These are phyloP conservation scores for Pythium grandisporangium DNA, from an alignment of 352 stramenopile species.

Conservation along the genomic window DNA sequence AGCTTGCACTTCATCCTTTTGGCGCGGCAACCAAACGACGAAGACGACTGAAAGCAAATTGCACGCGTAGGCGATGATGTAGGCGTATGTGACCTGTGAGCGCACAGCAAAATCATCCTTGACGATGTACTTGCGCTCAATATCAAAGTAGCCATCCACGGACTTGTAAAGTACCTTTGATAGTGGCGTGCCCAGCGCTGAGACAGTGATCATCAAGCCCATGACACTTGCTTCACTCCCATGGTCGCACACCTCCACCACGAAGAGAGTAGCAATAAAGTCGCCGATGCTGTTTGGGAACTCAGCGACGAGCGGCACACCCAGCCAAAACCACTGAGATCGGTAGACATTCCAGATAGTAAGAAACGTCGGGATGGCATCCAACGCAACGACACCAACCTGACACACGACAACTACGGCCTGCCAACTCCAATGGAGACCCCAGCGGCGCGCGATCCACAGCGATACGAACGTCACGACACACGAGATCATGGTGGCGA, in stretches of 20 bases:
- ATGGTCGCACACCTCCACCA: slow-evolving; percentile 4
- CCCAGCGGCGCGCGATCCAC: slow-evolving; percentile 2
- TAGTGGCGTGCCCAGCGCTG: background rate
- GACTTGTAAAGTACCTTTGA: slow-evolving; percentile 4
- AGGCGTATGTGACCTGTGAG: slow-evolving; percentile 1
- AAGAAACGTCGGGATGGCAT: slow-evolving; percentile 4
- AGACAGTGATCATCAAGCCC: slow-evolving; percentile 5
- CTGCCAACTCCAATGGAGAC: slow-evolving; percentile 3
- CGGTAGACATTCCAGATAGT: slow-evolving; percentile 10
- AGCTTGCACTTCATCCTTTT: slow-evolving; percentile 11
- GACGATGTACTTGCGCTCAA: slow-evolving; percentile 1
- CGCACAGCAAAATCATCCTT: background rate
- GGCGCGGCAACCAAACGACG: slow-evolving; percentile 8
- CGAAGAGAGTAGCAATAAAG: background rate
- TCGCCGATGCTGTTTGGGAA: slow-evolving; percentile 5
- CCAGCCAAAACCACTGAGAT: slow-evolving; percentile 18
- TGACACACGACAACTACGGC: slow-evolving; percentile 2
- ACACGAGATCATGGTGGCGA: slow-evolving; percentile 5
- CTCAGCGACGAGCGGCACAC: slow-evolving; percentile 5
- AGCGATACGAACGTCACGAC: slow-evolving; percentile 5
- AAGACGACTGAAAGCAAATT: background rate
- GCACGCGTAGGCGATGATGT: slow-evolving; percentile 1
- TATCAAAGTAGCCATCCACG: slow-evolving; percentile 5
- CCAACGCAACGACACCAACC: slow-evolving; percentile 3
- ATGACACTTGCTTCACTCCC: slow-evolving; percentile 10